A percentile compares a stretch with the other conserved stretches of the same genome.
Conservation (phyloP, 129 eudicot genomes). For the Erigeron canadensis region DNA sequence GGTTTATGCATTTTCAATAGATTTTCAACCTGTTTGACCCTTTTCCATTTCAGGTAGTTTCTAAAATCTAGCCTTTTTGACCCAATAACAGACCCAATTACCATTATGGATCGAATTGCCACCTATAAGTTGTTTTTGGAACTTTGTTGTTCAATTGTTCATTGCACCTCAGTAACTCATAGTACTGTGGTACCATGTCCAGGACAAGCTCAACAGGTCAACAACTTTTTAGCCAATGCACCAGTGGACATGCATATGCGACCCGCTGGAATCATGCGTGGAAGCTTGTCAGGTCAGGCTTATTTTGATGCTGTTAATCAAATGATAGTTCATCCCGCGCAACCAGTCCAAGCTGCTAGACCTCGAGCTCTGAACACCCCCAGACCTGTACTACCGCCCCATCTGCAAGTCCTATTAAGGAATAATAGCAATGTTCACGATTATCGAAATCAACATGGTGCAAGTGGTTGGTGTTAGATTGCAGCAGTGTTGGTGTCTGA, state of each 20-base stretch:
- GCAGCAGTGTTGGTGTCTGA: not conserved
- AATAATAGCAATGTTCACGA: slow-evolving; percentile 21
- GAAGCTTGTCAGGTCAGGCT: slow-evolving; percentile 64
- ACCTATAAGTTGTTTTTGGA: not conserved
- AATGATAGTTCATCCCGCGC: slow-evolving; percentile 39
- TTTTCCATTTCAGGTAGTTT: too few species aligned
- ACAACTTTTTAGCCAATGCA: slow-evolving; percentile 19
- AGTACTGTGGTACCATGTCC: not conserved
- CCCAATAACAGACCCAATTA: too few species aligned
- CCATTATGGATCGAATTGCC: not conserved
- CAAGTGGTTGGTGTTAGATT: slow-evolving; percentile 21
- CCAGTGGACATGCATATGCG: slow-evolving; percentile 51
- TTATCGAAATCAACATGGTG: slow-evolving; percentile 9
- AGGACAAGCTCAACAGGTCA: slow-evolving; percentile 16
- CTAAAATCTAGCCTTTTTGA: too few species aligned
- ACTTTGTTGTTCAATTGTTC: slow-evolving; percentile 4
- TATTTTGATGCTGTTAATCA: slow-evolving; percentile 52
- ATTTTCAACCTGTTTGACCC: too few species aligned
- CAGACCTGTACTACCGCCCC: slow-evolving; percentile 36
- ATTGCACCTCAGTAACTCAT: not conserved
- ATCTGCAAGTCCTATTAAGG: slow-evolving; percentile 32
- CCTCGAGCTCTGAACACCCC: slow-evolving; percentile 36
- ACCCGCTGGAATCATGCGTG: slow-evolving; percentile 81
- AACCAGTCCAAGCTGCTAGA: slow-evolving; percentile 49
- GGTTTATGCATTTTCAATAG: not conserved